Percentiles rank a stretch among this genome's conserved stretches.
phyloP scores from a whole-genome alignment of 306 rosid genomes.

The Malus orientalis region DNA sequence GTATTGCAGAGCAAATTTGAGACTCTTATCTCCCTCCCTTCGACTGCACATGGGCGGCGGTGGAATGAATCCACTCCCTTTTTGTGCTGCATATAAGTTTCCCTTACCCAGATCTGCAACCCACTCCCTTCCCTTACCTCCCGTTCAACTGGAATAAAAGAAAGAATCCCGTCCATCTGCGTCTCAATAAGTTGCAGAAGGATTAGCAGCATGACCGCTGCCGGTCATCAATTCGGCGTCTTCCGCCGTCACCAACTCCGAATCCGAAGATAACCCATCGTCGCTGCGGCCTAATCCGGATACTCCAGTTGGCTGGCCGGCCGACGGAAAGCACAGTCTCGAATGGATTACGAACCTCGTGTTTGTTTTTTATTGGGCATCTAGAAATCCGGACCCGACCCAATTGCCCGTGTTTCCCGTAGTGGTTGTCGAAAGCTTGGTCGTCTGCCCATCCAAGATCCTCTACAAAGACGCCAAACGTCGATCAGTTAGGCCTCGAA shows the following conservation, averaged over 20 bases:
- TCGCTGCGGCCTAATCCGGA: constrained; percentile 24
- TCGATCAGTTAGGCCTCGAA: constrained; percentile 31
- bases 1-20: too few relatives aligned
- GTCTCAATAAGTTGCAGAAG: neutral
- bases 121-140: too few relatives aligned
- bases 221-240: neutral
- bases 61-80: too few relatives aligned
- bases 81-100: too few relatives aligned
- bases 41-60: too few relatives aligned
- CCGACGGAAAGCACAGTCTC: constrained; percentile 32
- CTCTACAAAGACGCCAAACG: constrained; percentile 72
- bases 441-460: constrained; percentile 19
- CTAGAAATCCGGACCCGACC: constrained; percentile 44
- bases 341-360: constrained; percentile 55
- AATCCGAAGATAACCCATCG: neutral
- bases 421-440: too few relatives aligned
- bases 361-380: constrained; percentile 62
- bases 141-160: too few relatives aligned
- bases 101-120: too few relatives aligned
- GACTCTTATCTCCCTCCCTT: too few relatives aligned
- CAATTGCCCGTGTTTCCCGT: constrained; percentile 20
- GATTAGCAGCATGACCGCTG: too few relatives aligned
- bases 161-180: neutral
- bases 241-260: neutral
- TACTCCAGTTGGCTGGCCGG: constrained; percentile 58